A percentile compares a stretch with the other conserved stretches of the same genome.
Conservation (phyloP, 2,329 filamentous ascomycete genomes). For the Botryotinia globosa region DNA sequence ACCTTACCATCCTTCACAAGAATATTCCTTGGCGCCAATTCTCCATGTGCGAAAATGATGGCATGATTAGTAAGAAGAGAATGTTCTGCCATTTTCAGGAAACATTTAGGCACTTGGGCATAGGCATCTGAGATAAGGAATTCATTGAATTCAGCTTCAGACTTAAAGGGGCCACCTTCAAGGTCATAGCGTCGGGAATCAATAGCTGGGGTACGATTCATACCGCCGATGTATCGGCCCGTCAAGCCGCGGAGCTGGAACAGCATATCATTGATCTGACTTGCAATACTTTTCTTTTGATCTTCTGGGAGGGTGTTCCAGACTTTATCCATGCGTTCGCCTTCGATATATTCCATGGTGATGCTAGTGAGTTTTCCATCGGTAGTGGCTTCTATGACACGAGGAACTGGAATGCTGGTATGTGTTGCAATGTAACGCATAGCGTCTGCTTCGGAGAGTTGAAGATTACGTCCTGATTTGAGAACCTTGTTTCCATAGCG, state of each 20-base stretch:
- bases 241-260: conserved; percentile 21
- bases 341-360: conserved; percentile 24
- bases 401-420: conserved; percentile 47
- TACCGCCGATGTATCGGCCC: conserved; percentile 21
- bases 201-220: conserved; percentile 20
- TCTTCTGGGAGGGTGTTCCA: conserved; percentile 20
- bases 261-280: conserved; percentile 23
- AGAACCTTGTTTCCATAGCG: conserved; percentile 22
- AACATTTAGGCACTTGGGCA: conserved; percentile 2
- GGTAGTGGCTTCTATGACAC: conserved; percentile 38
- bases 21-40: conserved; percentile 20
- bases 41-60: conserved; percentile 18
- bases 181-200: conserved; percentile 21
- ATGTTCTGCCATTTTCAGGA: conserved; percentile 4
- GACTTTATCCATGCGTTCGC: conserved; percentile 22
- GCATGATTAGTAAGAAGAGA: conserved; percentile 9
- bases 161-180: conserved; percentile 21
- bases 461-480: conserved; percentile 22
- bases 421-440: conserved; percentile 43
- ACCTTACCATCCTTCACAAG: conserved; percentile 12
- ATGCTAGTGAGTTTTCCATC: conserved; percentile 15
- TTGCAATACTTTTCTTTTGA: conserved; percentile 16
- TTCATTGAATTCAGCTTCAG: conserved; percentile 23
- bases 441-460: conserved; percentile 42
- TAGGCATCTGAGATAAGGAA: conserved; percentile 13